Conservation (phyloP, 306 rosid species). For the Malus domestica region ASM211411v1 NC_041802.1:9014001-9014500, state of each 20-base stretch:
- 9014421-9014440: neutral
- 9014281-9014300: constrained; percentile 10
- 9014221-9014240: neutral
- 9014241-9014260: neutral
- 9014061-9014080: no score
- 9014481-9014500: neutral
- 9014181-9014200: neutral
- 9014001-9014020: no score
- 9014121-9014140: neutral
- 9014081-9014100: neutral
- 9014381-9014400: neutral
- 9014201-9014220: neutral
- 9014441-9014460: neutral
- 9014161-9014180: constrained; percentile 11
- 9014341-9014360: neutral
- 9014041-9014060: no score
- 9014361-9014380: neutral
- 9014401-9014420: neutral
- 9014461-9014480: neutral
- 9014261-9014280: neutral
- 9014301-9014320: constrained; percentile 10
- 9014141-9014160: neutral
- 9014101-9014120: neutral
- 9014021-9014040: no score
- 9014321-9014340: neutral